Conservation (phyloP, 176 grass and related monocot genomes). For the Tillandsia fasciculata region DNA sequence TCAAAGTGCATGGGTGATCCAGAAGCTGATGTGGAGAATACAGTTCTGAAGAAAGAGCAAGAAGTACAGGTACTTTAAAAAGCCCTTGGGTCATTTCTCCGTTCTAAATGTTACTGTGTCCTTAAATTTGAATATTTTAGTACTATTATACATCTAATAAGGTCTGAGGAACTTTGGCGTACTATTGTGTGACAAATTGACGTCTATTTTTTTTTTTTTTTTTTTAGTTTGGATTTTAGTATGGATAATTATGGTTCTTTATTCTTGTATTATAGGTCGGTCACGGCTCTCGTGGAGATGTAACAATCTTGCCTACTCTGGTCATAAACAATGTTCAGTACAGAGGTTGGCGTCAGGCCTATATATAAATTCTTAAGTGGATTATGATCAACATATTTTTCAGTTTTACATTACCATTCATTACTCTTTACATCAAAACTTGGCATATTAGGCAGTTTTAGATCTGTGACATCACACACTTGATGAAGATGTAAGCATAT, state of each 20-base stretch:
- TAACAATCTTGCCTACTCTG: slow-evolving; percentile 78
- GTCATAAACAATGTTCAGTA: slow-evolving; percentile 93
- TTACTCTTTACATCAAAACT: no score
- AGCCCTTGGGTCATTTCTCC: background rate
- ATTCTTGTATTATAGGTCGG: slow-evolving; percentile 38
- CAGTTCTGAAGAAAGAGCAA: slow-evolving; percentile 67
- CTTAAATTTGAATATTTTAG: slow-evolving; percentile 1
- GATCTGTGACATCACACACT: background rate
- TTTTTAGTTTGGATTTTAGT: background rate
- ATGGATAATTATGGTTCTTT: background rate
- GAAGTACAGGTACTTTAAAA: slow-evolving; percentile 42
- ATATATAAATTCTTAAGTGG: background rate
- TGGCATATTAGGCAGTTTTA: no score
- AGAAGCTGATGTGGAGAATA: slow-evolving; percentile 61
- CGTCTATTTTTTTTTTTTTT: no score
- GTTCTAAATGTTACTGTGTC: background rate
- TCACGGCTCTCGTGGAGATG: slow-evolving; percentile 58
- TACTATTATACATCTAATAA: background rate
- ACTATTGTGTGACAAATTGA: background rate
- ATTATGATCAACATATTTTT: no score
- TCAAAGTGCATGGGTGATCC: slow-evolving; percentile 72
- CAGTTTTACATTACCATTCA: no score
- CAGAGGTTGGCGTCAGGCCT: slow-evolving; percentile 28
- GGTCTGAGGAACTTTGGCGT: background rate
- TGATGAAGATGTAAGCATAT: background rate